Percentiles rank a stretch among this genome's conserved stretches.
Evolutionary conservation across 768 basidiomycete genomes (phyloP).

Genomic region (Mycena olivaceomarginata): DNA sequence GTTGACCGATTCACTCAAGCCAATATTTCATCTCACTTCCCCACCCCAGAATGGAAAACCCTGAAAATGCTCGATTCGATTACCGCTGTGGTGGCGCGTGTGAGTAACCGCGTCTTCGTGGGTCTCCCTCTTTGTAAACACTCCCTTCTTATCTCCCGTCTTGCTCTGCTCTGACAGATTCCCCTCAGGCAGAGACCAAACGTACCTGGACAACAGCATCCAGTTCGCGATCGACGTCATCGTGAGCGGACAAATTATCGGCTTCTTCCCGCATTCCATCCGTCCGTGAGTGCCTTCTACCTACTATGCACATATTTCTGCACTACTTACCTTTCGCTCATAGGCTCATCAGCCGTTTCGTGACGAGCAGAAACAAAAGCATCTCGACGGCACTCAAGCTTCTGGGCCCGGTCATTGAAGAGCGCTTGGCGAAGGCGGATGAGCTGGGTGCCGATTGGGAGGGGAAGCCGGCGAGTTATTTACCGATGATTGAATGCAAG

Average conservation of each 20-base stretch:
- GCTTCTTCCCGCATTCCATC: constrained; percentile 13
- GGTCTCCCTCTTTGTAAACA: constrained; percentile 49
- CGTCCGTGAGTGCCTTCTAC: constrained; percentile 25
- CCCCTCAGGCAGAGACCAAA: constrained; percentile 40
- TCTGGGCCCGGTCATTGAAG: constrained; percentile 15
- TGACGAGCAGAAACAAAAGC: constrained; percentile 19
- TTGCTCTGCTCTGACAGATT: background rate
- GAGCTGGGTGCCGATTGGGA: constrained; percentile 32
- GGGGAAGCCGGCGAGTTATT: constrained; percentile 24
- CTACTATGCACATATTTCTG: too few relatives aligned
- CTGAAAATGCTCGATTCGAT: constrained; percentile 36
- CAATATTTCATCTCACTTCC: background rate
- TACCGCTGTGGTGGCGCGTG: constrained; percentile 47
- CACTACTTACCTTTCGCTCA: too few relatives aligned
- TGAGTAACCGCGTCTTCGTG: constrained; percentile 50
- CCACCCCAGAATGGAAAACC: constrained; percentile 40
- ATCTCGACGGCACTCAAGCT: background rate
- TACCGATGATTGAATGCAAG: too few relatives aligned
- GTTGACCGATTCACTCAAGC: background rate
- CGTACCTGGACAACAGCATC: constrained; percentile 35
- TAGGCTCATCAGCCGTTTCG: constrained; percentile 22
- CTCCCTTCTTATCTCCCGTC: background rate
- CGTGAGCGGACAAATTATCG: background rate
- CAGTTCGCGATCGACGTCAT: constrained; percentile 30
- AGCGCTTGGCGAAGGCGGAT: constrained; percentile 18